phyloP scores from a whole-genome alignment of 192 early-diverging fungal genomes.

The Dissophora ornata region DNA sequence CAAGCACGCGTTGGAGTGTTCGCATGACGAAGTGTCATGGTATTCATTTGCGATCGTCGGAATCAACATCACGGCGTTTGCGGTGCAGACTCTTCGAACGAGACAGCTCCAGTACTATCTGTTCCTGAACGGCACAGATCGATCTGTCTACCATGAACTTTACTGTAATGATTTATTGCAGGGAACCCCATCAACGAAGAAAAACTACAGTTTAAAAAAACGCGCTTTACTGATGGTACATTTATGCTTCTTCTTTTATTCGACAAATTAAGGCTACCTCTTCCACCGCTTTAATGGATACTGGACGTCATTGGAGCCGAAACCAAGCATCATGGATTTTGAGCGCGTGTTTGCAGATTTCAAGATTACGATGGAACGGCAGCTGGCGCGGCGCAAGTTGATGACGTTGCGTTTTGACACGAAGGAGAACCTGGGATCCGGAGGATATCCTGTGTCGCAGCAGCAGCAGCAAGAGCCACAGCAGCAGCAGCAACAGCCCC shows the following conservation, averaged over 20 bases:
- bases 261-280: conserved; percentile 77
- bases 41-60: conserved; percentile 87
- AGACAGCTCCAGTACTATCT: conserved; percentile 74
- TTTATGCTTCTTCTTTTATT: neutral
- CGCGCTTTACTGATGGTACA: too few species aligned
- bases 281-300: conserved; percentile 72
- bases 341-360: conserved; percentile 70
- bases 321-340: conserved; percentile 79
- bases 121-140: conserved; percentile 66
- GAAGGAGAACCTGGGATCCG: conserved; percentile 21
- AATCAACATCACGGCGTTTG: conserved; percentile 80
- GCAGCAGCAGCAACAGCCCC: neutral
- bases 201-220: too few species aligned
- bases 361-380: conserved; percentile 62
- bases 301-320: conserved; percentile 69
- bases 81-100: conserved; percentile 67
- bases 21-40: conserved; percentile 73
- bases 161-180: too few species aligned
- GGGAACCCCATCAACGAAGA: too few species aligned
- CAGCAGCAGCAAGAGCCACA: neutral
- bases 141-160: conserved; percentile 73
- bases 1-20: conserved; percentile 65
- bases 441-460: neutral
- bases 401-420: conserved; percentile 48
- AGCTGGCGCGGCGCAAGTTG: conserved; percentile 56